Evolutionary conservation across 768 basidiomycete genomes (phyloP), one percentile per base, ranked within the genome.

Genomic region (Serendipita sp.): DNA sequence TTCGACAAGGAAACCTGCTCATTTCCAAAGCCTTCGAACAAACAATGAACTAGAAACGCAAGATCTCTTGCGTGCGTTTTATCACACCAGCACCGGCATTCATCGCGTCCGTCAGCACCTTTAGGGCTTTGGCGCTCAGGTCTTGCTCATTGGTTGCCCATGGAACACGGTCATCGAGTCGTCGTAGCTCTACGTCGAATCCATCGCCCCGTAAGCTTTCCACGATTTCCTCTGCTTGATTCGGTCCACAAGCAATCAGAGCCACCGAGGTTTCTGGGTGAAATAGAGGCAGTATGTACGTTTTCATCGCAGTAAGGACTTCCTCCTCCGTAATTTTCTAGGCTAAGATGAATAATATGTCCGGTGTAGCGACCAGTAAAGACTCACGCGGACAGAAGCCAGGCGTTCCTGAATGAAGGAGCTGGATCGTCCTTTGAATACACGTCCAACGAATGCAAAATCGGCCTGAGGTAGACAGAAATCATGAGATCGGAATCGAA

Each of bases 231-330:
- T 84, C 82, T 0, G 81, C 79, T 70, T 94, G 93, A 5, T 83
- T 81, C 20, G 91, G 86, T 3, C 90, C 82, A 20, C 89, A 89
- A 20, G 92, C 86, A n/a, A 90, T 84, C 17, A 90, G 83, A 0
- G 84, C 88, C 31, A 90, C 79, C 9, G 90, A 91, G 0, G 83
- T 80, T 2, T 78, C 76, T 0, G 91, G 71, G 65, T 84, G 78
- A 73, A 99, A 98, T 50, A 98, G 74, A 0, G 94, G 90, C 33
- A 93, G 71, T 74, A 96, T 82, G 72, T 92, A 83, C 63, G 78
- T 84, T 66, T 78, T 73, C 64, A 98, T 77, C 3, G 81, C 80
- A 3, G 70, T 73, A 16, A 92, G 71, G 60, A 97, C 84, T 64
- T 96, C 85, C 3, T 82, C 81, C 68, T 85, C 84, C n/a, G 85